Conservation (phyloP, 345 rosid genomes). For the Heritiera littoralis region DNA sequence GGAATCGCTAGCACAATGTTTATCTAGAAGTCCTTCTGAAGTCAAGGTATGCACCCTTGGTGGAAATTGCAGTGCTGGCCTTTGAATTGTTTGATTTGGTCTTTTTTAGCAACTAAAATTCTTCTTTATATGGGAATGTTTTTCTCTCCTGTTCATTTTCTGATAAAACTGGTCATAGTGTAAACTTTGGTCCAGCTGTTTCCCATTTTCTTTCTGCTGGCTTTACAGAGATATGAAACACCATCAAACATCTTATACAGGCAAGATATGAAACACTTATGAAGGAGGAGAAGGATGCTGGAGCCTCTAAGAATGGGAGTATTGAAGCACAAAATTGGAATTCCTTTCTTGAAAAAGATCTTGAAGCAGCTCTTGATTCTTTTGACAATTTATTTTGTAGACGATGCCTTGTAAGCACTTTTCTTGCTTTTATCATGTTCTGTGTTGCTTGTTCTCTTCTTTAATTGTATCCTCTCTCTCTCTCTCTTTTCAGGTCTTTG, state of each 20-base stretch:
- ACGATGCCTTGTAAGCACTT: slow-evolving; percentile 81
- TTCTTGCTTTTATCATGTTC: slow-evolving; percentile 13
- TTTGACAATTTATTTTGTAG: slow-evolving; percentile 98
- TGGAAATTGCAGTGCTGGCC: slow-evolving; percentile 1
- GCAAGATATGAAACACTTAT: slow-evolving; percentile 83
- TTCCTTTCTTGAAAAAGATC: slow-evolving; percentile 50
- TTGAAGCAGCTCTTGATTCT: slow-evolving; percentile 57
- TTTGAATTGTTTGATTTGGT: slow-evolving; percentile 16
- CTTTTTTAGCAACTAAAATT: slow-evolving; percentile 10
- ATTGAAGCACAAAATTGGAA: slow-evolving; percentile 55
- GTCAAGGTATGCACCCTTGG: slow-evolving; percentile 64
- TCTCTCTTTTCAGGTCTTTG: slow-evolving; percentile 73
- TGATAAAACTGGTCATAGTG: slow-evolving; percentile 55
- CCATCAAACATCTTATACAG: slow-evolving; percentile 98
- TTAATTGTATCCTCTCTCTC: slow-evolving; percentile 11
- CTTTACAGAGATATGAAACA: slow-evolving; percentile 96
- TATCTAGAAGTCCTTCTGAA: slow-evolving; percentile 71
- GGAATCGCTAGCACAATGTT: slow-evolving; percentile 65
- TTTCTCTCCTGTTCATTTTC: slow-evolving; percentile 21
- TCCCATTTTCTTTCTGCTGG: slow-evolving; percentile 73
- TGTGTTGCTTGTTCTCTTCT: slow-evolving; percentile 17
- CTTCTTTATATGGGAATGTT: background rate
- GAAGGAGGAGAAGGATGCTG: slow-evolving; percentile 57
- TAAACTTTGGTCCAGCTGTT: slow-evolving; percentile 82
- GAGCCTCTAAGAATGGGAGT: slow-evolving; percentile 45